Evolutionary conservation across 371 early-diverging fungal genomes (phyloP), one percentile per base, ranked within the genome.

Genomic region (Nosema muscidifuracis): DNA sequence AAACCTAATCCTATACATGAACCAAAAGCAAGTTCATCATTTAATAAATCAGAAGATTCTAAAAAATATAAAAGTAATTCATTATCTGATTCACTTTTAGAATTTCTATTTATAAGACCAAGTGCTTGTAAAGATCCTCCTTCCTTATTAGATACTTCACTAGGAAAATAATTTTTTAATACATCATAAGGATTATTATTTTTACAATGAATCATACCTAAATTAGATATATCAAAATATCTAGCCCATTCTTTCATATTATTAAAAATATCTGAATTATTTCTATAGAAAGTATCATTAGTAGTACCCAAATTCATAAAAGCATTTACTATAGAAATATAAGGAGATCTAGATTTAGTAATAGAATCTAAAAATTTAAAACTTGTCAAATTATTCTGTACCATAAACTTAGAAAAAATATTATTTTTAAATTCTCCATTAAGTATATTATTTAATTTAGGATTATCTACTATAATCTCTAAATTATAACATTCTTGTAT

Each of bases 221-320:
- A 85, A n/a, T 91, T 90, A 2, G 97, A 94, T 4, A 95, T 92
- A 3, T 95, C 96, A 66, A 91, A 89, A 83, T 97, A 99, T 84
- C 94, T 95, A 44, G 92, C 89, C 99, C 99, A 99, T 85, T 94
- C 94, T 63, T 89, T 92, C 26, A 95, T 92, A 70, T 94, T 87
- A 18, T 90, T 87, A 57, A 97, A 87, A 93, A 96, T 93, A 77
- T 95, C 96, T 60, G 94, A 84, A 81, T 94, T 97, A 71, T 91
- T 90, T 63, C 99, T 87, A 78, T 95, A 86, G 75, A 97, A 94
- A 65, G 92, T 90, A 80, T 99, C 99, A 75, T 91, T 91, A 1
- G 96, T 94, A 6, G 98, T 97, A 65, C 96, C 95, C 20, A 92
- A 89, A 78, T 92, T 90, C 93, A 94, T 92, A 72, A 95, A 89